These are phyloP conservation scores for Ogataea ramenticola DNA, from an alignment of 805 yeast species.

Conservation along the genomic window DNA sequence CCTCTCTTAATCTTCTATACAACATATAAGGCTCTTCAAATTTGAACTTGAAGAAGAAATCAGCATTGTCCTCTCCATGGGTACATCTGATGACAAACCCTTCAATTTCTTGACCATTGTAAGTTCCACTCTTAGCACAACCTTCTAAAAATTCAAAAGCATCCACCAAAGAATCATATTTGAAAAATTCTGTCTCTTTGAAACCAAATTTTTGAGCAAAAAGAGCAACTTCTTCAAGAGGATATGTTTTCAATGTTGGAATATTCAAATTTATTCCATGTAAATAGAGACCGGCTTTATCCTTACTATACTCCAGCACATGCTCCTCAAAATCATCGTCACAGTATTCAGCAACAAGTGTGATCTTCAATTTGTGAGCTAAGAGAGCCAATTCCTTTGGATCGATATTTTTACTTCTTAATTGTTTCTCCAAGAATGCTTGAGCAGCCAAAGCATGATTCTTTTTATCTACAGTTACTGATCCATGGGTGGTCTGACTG, in stretches of 20 bases:
- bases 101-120: slow-evolving; percentile 68
- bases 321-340: slow-evolving; percentile 95
- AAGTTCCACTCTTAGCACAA: slow-evolving; percentile 61
- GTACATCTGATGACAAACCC: slow-evolving; percentile 84
- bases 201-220: slow-evolving; percentile 73
- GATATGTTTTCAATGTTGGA: slow-evolving; percentile 54
- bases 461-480: slow-evolving; percentile 16
- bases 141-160: slow-evolving; percentile 47
- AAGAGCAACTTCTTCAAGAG: slow-evolving; percentile 48
- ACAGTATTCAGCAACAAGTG: slow-evolving; percentile 91
- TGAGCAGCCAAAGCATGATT: slow-evolving; percentile 79
- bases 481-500: slow-evolving; percentile 5
- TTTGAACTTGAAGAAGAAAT: slow-evolving; percentile 84
- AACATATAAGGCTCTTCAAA: slow-evolving; percentile 92
- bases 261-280: slow-evolving; percentile 81
- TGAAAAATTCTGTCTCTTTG: slow-evolving; percentile 42
- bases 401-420: slow-evolving; percentile 33
- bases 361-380: slow-evolving; percentile 45
- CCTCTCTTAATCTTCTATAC: slow-evolving; percentile 88
- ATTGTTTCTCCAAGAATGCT: slow-evolving; percentile 44
- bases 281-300: slow-evolving; percentile 73
- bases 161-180: slow-evolving; percentile 28
- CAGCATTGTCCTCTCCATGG: slow-evolving; percentile 18
- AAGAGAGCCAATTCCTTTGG: slow-evolving; percentile 46
- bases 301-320: slow-evolving; percentile 62